Percentiles rank a stretch among this genome's conserved stretches.
These are phyloP conservation scores for Beta vulgaris DNA, from an alignment of 148 eudicot species.

Conservation along the genomic window DNA sequence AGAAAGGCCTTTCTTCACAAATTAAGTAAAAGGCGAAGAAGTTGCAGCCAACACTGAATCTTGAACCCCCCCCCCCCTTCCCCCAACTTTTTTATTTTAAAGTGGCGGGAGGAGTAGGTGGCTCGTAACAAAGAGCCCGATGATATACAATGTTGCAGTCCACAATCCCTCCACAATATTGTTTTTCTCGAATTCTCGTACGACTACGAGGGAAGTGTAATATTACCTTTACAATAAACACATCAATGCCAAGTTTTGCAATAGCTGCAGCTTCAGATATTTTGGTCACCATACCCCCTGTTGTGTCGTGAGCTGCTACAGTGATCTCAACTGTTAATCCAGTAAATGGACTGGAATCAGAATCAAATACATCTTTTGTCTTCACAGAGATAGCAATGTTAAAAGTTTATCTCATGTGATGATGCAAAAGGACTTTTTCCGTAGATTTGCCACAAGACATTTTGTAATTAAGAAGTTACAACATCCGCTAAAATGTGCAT, in stretches of 20 bases:
- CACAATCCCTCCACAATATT: background rate
- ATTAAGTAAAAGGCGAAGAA: background rate
- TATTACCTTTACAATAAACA: slow-evolving; percentile 80
- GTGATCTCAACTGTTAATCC: slow-evolving; percentile 65
- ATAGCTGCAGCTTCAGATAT: slow-evolving; percentile 90
- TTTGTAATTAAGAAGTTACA: background rate
- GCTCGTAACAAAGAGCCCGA: background rate
- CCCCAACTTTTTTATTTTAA: background rate
- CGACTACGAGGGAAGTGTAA: background rate
- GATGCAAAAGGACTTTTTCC: background rate
- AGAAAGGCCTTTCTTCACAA: background rate
- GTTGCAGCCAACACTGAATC: background rate
- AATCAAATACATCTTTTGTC: background rate
- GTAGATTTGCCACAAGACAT: background rate
- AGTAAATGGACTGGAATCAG: slow-evolving; percentile 12
- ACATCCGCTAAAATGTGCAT: background rate
- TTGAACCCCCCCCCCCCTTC: background rate
- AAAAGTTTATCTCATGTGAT: background rate
- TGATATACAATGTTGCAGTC: no score
- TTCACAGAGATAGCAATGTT: background rate
- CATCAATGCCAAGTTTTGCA: slow-evolving; percentile 90
- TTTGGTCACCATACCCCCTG: slow-evolving; percentile 94
- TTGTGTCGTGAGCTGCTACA: slow-evolving; percentile 92
- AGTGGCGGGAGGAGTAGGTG: background rate
- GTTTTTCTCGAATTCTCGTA: background rate